Base-by-base conservation (phyloP, 768 basidiomycete genomes). In the Saitozyma sp. region DNA sequence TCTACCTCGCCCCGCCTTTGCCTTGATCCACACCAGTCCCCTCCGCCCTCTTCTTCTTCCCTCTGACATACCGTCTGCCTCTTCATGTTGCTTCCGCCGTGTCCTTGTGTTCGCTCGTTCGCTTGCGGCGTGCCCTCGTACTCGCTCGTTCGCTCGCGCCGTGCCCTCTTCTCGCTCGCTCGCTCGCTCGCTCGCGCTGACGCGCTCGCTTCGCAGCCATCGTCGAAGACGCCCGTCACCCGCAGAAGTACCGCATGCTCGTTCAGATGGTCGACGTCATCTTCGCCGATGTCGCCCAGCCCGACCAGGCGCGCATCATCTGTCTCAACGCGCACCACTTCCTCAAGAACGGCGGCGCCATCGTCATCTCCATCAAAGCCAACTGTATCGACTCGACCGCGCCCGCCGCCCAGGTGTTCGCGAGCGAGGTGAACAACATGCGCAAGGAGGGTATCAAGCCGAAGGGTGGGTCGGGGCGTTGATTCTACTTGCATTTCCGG, bases 351-450 rank as follows among this genome's bases (percentile, higher is more conserved):
- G 86, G 85, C 39, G 96, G 96, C 2, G 91, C 96, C 73, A 83
- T 86, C 71, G 87, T 99, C 71, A 92, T 99, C 67, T 98, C 95
- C 58, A 96, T 99, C 85, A 99, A 99, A 83, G 96, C 96, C 39
- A 92, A 90, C 73, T 99, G 96, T 84, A 89, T 99, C 79, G 96
- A 99, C 81, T 97, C 92, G 49, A 97, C 94, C n/a, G 85, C 85
- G 3, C 86, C 91, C 2, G 87, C 96, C 9, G 91, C 92, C 66
- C 87, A 87, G 29, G 88, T 98, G 52, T 99, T 98, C 72, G 89
- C 91, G 1, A 81, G 84, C 43, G 92, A 98, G 81, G 89, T 97
- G 48, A 86, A 92, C 78, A 85, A 82, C 65, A 83, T 98, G 74
- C 87, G 88, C 78, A 83, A 84, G 52, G 84, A 83, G 74, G 88